Evolutionary conservation across 176 grass and related monocot genomes (phyloP).

Genomic region (Saccharum spontaneum): DNA sequence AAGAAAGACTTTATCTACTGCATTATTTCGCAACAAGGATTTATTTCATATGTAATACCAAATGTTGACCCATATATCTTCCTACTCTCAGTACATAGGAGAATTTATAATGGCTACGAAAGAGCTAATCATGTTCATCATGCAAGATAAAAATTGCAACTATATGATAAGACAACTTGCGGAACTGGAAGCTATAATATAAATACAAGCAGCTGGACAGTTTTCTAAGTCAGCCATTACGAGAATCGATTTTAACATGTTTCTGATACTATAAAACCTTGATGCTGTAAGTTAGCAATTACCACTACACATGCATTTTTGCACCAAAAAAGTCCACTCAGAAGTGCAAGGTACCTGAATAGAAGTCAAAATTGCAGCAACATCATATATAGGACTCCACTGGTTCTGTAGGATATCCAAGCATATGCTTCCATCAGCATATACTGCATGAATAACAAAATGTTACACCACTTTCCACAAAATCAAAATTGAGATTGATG

Average conservation of each 20-base stretch:
- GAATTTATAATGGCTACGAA: not conserved
- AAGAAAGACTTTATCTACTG: not conserved
- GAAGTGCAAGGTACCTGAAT: conserved; percentile 66
- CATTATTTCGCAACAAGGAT: not conserved
- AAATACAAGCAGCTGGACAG: conserved; percentile 1
- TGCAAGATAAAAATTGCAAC: not conserved
- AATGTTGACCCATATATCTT: conserved; percentile 9
- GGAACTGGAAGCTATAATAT: not conserved
- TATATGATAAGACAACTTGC: not conserved
- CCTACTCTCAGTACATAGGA: not conserved
- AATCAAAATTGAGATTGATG: not conserved
- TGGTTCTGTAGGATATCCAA: conserved; percentile 99
- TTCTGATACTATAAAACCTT: not conserved
- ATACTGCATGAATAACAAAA: conserved; percentile 57
- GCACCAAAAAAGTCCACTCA: not conserved
- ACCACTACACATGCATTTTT: not conserved
- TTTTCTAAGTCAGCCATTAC: not conserved
- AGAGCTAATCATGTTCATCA: not conserved
- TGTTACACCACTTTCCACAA: conserved; percentile 30
- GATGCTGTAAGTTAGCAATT: not conserved
- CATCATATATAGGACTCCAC: conserved; percentile 99
- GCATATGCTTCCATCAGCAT: conserved; percentile 99
- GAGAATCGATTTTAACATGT: not conserved
- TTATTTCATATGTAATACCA: not conserved
- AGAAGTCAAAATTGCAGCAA: conserved; percentile 98